Evolutionary conservation across 75 land plant genomes (phyloP).

Genomic region (Sequoia sempervirens): DNA sequence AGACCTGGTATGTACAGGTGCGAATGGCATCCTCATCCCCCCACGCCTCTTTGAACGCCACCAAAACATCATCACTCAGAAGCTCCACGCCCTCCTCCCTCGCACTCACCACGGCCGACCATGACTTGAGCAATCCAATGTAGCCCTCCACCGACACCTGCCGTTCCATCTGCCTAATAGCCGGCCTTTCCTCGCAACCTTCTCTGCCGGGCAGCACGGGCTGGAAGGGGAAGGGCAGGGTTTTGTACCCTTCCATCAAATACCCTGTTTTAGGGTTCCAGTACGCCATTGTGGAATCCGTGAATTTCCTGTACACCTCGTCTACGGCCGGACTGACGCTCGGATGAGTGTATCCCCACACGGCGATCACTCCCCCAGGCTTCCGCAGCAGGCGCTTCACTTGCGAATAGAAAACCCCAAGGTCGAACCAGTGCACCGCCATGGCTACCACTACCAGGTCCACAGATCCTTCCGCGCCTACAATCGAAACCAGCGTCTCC

Average conservation of each 20-base stretch:
- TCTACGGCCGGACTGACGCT: constrained; percentile 15
- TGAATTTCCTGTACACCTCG: not conserved
- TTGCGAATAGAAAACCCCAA: not conserved
- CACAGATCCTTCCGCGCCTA: constrained; percentile 37
- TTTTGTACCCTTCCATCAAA: constrained; percentile 18
- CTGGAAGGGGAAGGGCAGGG: constrained; percentile 26
- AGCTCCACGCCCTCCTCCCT: constrained; percentile 21
- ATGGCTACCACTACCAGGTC: constrained; percentile 42
- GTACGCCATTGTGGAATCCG: not conserved
- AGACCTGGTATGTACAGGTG: constrained; percentile 13
- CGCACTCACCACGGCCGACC: constrained; percentile 15
- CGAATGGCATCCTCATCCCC: constrained; percentile 7
- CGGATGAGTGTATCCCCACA: constrained; percentile 22
- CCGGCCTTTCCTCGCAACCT: not conserved
- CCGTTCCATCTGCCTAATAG: not conserved
- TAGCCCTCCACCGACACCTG: constrained; percentile 13
- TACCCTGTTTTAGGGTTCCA: constrained; percentile 20
- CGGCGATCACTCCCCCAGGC: constrained; percentile 13
- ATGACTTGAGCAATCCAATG: constrained; percentile 15
- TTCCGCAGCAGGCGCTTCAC: too few species aligned
- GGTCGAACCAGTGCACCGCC: constrained; percentile 65
- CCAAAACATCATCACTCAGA: constrained; percentile 13
- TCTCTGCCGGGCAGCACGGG: constrained; percentile 6
- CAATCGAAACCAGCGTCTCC: constrained; percentile 11
- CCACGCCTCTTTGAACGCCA: constrained; percentile 21